phyloP scores from a whole-genome alignment of 2,329 filamentous ascomycete genomes.

The Calonectria crousiana region DNA sequence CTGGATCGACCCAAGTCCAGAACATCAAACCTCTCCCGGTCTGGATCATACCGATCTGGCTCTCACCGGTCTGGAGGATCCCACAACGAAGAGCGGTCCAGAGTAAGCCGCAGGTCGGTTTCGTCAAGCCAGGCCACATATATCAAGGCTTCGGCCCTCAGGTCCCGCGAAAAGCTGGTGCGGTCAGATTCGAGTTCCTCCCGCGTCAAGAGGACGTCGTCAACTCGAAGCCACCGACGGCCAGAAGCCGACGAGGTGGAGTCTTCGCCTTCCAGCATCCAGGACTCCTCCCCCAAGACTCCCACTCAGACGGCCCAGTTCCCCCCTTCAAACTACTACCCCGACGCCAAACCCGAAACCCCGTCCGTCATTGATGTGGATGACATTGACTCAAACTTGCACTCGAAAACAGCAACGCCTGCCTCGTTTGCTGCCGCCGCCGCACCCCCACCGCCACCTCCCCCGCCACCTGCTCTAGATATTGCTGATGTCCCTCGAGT shows the following conservation, averaged over 20 bases:
- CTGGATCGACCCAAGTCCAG: constrained; percentile 56
- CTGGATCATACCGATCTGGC: constrained; percentile 48
- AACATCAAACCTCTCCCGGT: constrained; percentile 57
- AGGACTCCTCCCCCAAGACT: constrained; percentile 71
- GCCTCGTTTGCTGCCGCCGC: constrained; percentile 48
- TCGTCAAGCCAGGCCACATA: constrained; percentile 70
- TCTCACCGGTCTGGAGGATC: background rate
- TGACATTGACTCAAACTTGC: constrained; percentile 47
- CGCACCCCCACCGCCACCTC: constrained; percentile 62
- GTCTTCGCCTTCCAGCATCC: constrained; percentile 60
- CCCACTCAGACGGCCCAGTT: constrained; percentile 68
- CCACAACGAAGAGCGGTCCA: constrained; percentile 63
- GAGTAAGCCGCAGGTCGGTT: constrained; percentile 66
- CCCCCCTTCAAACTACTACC: constrained; percentile 56
- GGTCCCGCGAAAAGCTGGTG: constrained; percentile 50
- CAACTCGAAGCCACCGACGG: constrained; percentile 48
- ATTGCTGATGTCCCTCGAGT: constrained; percentile 82
- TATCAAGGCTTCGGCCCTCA: constrained; percentile 54
- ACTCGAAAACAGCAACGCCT: constrained; percentile 56
- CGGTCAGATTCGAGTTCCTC: constrained; percentile 52
- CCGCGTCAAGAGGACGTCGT: constrained; percentile 53
- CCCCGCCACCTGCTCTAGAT: constrained; percentile 79
- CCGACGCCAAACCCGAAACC: constrained; percentile 53
- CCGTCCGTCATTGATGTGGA: constrained; percentile 52
- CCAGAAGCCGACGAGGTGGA: constrained; percentile 58